phyloP scores from a whole-genome alignment of 768 basidiomycete genomes.

The Pisolithus microcarpus region DNA sequence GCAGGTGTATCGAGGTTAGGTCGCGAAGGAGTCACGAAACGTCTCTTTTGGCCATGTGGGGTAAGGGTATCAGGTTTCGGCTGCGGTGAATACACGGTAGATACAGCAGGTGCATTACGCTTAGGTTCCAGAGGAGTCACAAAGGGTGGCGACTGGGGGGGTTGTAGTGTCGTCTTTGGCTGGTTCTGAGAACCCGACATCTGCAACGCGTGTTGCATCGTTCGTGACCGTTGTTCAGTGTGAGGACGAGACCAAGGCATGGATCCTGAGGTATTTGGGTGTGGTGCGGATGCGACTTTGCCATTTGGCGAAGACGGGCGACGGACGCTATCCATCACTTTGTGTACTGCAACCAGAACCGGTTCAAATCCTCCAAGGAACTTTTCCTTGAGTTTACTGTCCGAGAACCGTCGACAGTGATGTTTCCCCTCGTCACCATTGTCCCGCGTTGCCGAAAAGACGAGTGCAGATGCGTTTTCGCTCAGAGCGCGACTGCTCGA shows the following conservation, averaged over 20 bases:
- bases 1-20: slow-evolving; percentile 9
- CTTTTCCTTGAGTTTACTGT: not conserved
- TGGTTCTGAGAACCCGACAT: not conserved
- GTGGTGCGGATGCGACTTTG: slow-evolving; percentile 11
- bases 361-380: slow-evolving; percentile 49
- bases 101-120: slow-evolving; percentile 19
- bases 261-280: slow-evolving; percentile 18
- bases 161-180: not conserved
- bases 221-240: slow-evolving; percentile 24
- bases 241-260: slow-evolving; percentile 34
- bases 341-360: slow-evolving; percentile 5
- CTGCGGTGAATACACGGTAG: not conserved
- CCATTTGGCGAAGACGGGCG: slow-evolving; percentile 9
- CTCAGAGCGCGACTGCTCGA: not conserved
- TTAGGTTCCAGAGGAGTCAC: slow-evolving; percentile 26
- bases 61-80: slow-evolving; percentile 3
- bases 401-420: not conserved
- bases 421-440: not conserved
- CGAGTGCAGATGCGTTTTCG: not conserved
- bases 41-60: slow-evolving; percentile 4
- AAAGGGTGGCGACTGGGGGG: not conserved
- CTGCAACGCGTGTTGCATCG: slow-evolving; percentile 30
- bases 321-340: slow-evolving; percentile 4
- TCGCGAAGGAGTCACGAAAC: slow-evolving; percentile 5
- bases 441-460: no score